Percentiles rank a stretch among this genome's conserved stretches.
phyloP scores from a whole-genome alignment of 768 basidiomycete genomes.

The Cystobasidium onofrii region DNA sequence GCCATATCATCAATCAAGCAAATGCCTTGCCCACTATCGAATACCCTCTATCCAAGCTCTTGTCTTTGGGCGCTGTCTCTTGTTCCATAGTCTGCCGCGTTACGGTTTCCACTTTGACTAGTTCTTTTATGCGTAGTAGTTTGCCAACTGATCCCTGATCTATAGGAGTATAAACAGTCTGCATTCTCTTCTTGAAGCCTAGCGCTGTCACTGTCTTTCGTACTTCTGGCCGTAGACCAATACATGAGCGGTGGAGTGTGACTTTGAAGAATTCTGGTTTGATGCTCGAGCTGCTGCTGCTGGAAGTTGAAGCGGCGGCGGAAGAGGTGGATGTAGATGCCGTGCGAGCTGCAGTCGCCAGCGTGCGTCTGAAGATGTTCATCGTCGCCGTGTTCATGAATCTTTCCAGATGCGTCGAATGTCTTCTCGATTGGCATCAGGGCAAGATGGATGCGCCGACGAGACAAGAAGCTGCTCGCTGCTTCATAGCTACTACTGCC shows the following conservation, averaged over 20 bases:
- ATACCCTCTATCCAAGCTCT: constrained; percentile 14
- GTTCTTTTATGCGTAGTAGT: constrained; percentile 78
- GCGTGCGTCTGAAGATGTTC: neutral
- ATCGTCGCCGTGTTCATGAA: neutral
- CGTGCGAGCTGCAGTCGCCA: neutral
- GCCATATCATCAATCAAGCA: neutral
- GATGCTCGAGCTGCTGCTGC: neutral
- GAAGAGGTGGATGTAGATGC: neutral
- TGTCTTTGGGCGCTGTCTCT: neutral
- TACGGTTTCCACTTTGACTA: constrained; percentile 81
- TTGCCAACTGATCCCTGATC: constrained; percentile 70
- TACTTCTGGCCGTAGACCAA: constrained; percentile 64
- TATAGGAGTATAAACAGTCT: constrained; percentile 73
- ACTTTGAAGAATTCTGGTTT: constrained; percentile 73
- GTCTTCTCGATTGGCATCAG: neutral
- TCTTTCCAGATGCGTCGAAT: neutral
- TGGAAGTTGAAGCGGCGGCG: neutral
- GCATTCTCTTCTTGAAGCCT: constrained; percentile 71
- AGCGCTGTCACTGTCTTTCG: constrained; percentile 70
- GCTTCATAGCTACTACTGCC: too few relatives aligned
- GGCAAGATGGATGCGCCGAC: neutral
- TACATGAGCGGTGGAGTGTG: constrained; percentile 76
- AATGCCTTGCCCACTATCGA: constrained; percentile 19
- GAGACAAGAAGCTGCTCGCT: neutral
- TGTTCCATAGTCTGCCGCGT: constrained; percentile 43